Percentiles rank a stretch among this genome's conserved stretches.
phyloP scores from a whole-genome alignment of 208 protist genomes.

The Leishmania mexicana region DNA sequence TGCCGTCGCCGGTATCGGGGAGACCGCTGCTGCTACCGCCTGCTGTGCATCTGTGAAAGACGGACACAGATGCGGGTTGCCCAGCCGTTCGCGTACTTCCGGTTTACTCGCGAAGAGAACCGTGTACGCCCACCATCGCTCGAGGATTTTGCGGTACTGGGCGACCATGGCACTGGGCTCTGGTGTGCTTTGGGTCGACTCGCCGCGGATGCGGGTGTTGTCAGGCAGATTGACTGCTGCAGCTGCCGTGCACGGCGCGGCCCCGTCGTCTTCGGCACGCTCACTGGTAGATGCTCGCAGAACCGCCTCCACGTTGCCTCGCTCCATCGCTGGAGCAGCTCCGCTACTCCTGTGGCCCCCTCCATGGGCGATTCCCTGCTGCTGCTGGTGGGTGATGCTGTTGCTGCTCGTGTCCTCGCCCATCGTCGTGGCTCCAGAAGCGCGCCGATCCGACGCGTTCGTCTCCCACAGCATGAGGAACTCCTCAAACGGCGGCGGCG shows the following conservation, averaged over 20 bases:
- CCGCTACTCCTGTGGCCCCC: not conserved
- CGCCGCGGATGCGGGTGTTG: not conserved
- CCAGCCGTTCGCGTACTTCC: conserved; percentile 23
- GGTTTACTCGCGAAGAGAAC: conserved; percentile 21
- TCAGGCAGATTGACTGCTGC: conserved; percentile 1
- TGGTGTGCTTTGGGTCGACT: not conserved
- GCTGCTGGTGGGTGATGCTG: not conserved
- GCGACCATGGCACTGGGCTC: conserved; percentile 10
- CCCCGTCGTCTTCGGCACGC: conserved; percentile 3
- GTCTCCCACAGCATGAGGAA: conserved; percentile 25
- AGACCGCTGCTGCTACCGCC: conserved; percentile 1
- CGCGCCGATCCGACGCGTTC: conserved; percentile 16
- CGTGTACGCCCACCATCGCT: conserved; percentile 35
- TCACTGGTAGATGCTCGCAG: not conserved
- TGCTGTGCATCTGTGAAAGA: conserved; percentile 19
- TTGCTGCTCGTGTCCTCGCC: not conserved
- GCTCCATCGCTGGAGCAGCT: not conserved
- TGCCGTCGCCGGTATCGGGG: not conserved
- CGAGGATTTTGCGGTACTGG: conserved; percentile 30
- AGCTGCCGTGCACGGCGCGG: not conserved
- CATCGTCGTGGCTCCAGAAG: conserved; percentile 7
- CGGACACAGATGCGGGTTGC: conserved; percentile 14
- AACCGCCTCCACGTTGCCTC: conserved; percentile 6
- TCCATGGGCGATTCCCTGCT: not conserved
- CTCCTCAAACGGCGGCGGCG: conserved; percentile 20